Evolutionary conservation across 352 stramenopile genomes (phyloP).

Genomic region (Hyaloperonospora brassicae): DNA sequence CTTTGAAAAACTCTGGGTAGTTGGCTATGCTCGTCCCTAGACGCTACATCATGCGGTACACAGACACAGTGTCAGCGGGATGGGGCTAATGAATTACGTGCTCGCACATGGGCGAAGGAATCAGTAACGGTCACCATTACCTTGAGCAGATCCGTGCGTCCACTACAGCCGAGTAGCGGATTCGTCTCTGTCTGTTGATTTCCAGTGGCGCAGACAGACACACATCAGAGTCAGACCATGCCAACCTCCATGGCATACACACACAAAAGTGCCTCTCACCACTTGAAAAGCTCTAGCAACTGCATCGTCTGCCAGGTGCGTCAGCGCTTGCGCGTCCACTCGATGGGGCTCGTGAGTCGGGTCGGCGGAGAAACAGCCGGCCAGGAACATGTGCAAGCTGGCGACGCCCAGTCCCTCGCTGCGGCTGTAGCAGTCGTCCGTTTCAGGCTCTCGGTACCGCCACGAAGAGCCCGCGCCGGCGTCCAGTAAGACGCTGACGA

Average conservation of each 20-base stretch:
- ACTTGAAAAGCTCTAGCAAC: conserved; percentile 80
- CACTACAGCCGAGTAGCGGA: conserved; percentile 68
- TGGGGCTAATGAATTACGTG: background rate
- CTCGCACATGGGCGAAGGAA: background rate
- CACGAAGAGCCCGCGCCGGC: conserved; percentile 60
- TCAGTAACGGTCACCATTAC: conserved; percentile 14
- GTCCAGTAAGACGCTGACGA: conserved; percentile 75
- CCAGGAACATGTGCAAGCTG: conserved; percentile 80
- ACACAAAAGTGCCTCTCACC: conserved; percentile 17
- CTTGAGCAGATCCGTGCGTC: conserved; percentile 66
- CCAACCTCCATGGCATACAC: background rate
- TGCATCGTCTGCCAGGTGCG: conserved; percentile 45
- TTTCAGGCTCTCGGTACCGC: conserved; percentile 63
- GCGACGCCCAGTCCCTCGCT: conserved; percentile 78
- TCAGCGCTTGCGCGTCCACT: conserved; percentile 54
- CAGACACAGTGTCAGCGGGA: too few relatives aligned
- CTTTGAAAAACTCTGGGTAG: conserved; percentile 67
- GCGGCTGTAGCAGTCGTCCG: conserved; percentile 54
- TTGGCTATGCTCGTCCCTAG: conserved; percentile 61
- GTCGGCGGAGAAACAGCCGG: conserved; percentile 62
- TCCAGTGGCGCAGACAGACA: background rate
- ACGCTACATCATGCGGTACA: conserved; percentile 18
- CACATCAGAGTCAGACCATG: conserved; percentile 1
- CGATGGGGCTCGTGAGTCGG: conserved; percentile 29
- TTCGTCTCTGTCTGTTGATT: conserved; percentile 35